Conservation (phyloP, 129 eudicot species). For the Centella asiatica region DNA sequence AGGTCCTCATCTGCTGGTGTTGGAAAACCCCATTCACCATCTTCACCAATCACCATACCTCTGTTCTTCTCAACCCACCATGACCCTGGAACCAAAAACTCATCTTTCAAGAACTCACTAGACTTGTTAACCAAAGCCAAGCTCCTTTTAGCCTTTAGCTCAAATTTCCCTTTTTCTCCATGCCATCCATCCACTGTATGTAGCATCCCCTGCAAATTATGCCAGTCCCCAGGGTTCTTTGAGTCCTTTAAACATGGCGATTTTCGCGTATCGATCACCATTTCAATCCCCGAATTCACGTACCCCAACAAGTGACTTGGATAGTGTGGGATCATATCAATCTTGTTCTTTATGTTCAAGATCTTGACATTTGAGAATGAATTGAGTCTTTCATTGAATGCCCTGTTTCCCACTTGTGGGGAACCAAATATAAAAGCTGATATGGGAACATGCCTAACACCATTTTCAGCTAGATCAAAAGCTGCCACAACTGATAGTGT, state of each 20-base stretch:
- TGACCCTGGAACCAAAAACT: constrained; percentile 64
- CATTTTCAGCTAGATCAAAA: constrained; percentile 74
- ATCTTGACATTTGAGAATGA: constrained; percentile 49
- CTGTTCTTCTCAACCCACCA: constrained; percentile 98
- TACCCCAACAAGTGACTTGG: constrained; percentile 61
- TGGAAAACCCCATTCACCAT: constrained; percentile 72
- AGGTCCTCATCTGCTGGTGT: constrained; percentile 52
- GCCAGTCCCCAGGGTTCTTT: constrained; percentile 59
- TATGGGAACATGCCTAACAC: constrained; percentile 48
- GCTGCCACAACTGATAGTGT: constrained; percentile 51
- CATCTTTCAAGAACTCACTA: constrained; percentile 70
- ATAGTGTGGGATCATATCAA: constrained; percentile 67
- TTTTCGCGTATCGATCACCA: constrained; percentile 61
- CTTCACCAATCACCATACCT: constrained; percentile 56
- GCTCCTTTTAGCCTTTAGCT: constrained; percentile 52
- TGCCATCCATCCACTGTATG: constrained; percentile 89
- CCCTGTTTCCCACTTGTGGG: constrained; percentile 76
- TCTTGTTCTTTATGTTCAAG: constrained; percentile 58
- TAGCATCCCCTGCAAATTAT: constrained; percentile 80
- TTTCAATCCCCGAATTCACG: constrained; percentile 44
- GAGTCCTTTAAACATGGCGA: constrained; percentile 54
- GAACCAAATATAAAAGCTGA: constrained; percentile 74
- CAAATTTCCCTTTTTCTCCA: constrained; percentile 54
- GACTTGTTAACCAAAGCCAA: constrained; percentile 84
- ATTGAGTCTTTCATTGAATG: constrained; percentile 45